Evolutionary conservation across 306 rosid genomes (phyloP).

Genomic region (Urtica urens): DNA sequence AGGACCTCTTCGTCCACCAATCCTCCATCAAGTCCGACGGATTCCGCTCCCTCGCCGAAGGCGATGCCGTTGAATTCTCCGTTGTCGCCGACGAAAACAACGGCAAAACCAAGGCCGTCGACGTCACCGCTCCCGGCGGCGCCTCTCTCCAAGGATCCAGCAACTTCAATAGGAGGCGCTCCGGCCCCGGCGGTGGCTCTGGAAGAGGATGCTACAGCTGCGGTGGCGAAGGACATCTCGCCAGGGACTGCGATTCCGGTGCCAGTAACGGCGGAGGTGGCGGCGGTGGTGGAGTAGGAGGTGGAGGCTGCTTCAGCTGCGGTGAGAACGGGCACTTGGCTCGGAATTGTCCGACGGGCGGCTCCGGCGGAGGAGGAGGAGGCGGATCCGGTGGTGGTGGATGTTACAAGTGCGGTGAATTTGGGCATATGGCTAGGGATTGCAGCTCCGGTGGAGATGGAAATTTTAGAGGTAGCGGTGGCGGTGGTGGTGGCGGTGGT

Average conservation of each 20-base stretch:
- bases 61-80: conserved; percentile 59
- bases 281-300: conserved; percentile 17
- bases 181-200: conserved; percentile 23
- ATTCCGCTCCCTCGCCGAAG: conserved; percentile 49
- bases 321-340: conserved; percentile 65
- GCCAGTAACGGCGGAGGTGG: conserved; percentile 11
- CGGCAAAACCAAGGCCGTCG: conserved; percentile 68
- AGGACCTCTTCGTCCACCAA: conserved; percentile 81
- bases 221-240: conserved; percentile 60
- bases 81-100: conserved; percentile 45
- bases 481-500: conserved; percentile 8
- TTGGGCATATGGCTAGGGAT: conserved; percentile 54
- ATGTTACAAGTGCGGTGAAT: conserved; percentile 47
- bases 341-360: conserved; percentile 49
- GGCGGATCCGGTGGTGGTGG: conserved; percentile 19
- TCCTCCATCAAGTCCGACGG: conserved; percentile 84
- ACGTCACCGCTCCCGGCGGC: conserved; percentile 61
- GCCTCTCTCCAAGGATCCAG: conserved; percentile 28
- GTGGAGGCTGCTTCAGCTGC: conserved; percentile 43
- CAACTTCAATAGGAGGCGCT: conserved; percentile 25
- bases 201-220: conserved; percentile 54
- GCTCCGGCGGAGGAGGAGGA: conserved; percentile 10
- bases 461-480: background rate
- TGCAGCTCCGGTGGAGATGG: conserved; percentile 16
- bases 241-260: conserved; percentile 41